These are phyloP conservation scores for Leptodermis oblonga DNA, from an alignment of 257 asterid genomes.

Conservation along the genomic window DNA sequence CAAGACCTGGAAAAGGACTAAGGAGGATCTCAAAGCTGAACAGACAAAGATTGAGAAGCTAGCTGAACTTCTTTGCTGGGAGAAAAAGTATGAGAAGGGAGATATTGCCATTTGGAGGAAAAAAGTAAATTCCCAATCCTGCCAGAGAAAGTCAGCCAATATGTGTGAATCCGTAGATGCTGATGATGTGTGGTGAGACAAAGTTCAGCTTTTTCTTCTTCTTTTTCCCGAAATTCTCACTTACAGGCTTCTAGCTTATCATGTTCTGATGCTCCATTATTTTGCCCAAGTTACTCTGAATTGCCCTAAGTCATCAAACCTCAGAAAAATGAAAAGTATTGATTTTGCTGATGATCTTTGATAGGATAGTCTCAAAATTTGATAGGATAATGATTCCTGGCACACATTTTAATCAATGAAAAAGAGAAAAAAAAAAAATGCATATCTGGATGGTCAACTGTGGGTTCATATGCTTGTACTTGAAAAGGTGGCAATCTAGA, in stretches of 20 bases:
- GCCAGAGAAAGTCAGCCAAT: conserved; percentile 49
- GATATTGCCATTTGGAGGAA: conserved; percentile 80
- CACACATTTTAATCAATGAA: too few species aligned
- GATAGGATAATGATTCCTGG: neutral
- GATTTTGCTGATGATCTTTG: neutral
- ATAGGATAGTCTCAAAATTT: neutral
- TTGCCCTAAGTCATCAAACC: neutral
- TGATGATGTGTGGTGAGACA: conserved; percentile 79
- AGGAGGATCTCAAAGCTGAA: conserved; percentile 75
- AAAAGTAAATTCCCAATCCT: conserved; percentile 51
- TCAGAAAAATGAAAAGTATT: neutral
- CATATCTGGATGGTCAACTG: too few species aligned
- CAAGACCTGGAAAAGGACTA: conserved; percentile 74
- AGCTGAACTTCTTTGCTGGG: conserved; percentile 96
- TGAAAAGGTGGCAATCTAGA: too few species aligned
- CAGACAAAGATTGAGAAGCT: conserved; percentile 68
- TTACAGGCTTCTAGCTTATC: neutral
- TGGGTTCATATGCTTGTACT: too few species aligned
- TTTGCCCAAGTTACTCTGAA: neutral
- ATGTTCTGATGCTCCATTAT: neutral
- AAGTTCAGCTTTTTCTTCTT: conserved; percentile 2
- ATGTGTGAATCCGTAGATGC: conserved; percentile 53
- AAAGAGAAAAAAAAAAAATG: too few species aligned
- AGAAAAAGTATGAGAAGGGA: conserved; percentile 90
- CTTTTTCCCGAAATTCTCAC: neutral